phyloP scores from a whole-genome alignment of 129 eudicot genomes.

The Ambrosia trifida region DNA sequence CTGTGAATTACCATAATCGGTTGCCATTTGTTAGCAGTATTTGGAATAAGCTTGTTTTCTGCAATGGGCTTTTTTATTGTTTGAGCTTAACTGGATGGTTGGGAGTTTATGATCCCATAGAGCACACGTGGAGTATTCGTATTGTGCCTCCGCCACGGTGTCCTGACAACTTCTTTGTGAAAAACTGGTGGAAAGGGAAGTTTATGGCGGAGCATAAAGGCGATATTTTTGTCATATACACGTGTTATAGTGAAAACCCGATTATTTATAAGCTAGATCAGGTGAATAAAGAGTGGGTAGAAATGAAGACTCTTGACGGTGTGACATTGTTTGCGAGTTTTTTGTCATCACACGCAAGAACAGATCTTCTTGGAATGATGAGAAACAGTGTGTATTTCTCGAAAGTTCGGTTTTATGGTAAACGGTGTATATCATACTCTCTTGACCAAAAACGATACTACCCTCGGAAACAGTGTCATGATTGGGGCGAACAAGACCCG shows the following conservation, averaged over 20 bases:
- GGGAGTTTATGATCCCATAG: conserved; percentile 68
- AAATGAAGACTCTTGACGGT: conserved; percentile 64
- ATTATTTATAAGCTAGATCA: conserved; percentile 74
- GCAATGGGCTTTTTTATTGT: conserved; percentile 72
- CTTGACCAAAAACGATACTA: conserved; percentile 66
- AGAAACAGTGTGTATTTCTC: conserved; percentile 84
- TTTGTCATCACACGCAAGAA: conserved; percentile 80
- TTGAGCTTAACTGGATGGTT: conserved; percentile 86
- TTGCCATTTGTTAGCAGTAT: conserved; percentile 87
- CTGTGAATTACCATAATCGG: conserved; percentile 75
- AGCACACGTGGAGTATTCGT: conserved; percentile 67
- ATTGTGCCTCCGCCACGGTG: conserved; percentile 85
- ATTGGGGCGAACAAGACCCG: conserved; percentile 93
- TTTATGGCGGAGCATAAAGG: conserved; percentile 85
- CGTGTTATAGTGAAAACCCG: conserved; percentile 74
- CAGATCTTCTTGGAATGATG: conserved; percentile 72
- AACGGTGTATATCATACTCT: conserved; percentile 75
- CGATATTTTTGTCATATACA: conserved; percentile 73
- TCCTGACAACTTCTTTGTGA: conserved; percentile 73
- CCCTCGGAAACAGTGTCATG: conserved; percentile 84
- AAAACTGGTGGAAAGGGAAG: conserved; percentile 94
- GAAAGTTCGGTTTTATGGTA: conserved; percentile 82
- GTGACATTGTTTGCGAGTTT: conserved; percentile 79
- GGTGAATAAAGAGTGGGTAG: conserved; percentile 65
- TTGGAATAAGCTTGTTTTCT: conserved; percentile 84